These are phyloP conservation scores for Crassisporium funariophilum DNA, from an alignment of 768 basidiomycete species.

Conservation along the genomic window DNA sequence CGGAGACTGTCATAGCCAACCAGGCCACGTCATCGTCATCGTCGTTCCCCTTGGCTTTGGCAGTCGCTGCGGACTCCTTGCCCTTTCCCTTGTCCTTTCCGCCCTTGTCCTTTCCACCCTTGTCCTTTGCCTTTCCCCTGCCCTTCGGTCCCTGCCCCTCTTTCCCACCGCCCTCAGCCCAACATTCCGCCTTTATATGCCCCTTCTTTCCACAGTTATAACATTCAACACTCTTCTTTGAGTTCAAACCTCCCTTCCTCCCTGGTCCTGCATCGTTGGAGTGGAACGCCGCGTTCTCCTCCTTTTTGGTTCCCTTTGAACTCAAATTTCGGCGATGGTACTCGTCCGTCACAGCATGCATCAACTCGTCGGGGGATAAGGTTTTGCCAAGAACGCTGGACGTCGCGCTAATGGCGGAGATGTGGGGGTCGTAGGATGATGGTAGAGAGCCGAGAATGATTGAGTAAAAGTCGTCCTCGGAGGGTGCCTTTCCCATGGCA, in stretches of 20 bases:
- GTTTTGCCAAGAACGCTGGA: neutral
- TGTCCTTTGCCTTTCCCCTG: neutral
- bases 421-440: neutral
- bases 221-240: neutral
- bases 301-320: too few species aligned
- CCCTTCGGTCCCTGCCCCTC: neutral
- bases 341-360: neutral
- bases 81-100: neutral
- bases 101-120: too few species aligned
- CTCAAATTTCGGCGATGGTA: neutral
- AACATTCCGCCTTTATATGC: neutral
- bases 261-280: too few species aligned
- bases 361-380: neutral
- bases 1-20: neutral
- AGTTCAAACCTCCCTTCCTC: too few species aligned
- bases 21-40: neutral
- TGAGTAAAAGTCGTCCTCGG: neutral
- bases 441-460: neutral
- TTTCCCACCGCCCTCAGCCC: neutral
- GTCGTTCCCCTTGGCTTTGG: neutral
- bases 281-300: too few species aligned
- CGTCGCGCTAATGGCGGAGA: neutral
- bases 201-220: neutral
- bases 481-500: constrained; percentile 11
- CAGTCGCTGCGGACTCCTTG: neutral